Conservation (phyloP, 129 eudicot species). For the Flaveria linearis region DNA sequence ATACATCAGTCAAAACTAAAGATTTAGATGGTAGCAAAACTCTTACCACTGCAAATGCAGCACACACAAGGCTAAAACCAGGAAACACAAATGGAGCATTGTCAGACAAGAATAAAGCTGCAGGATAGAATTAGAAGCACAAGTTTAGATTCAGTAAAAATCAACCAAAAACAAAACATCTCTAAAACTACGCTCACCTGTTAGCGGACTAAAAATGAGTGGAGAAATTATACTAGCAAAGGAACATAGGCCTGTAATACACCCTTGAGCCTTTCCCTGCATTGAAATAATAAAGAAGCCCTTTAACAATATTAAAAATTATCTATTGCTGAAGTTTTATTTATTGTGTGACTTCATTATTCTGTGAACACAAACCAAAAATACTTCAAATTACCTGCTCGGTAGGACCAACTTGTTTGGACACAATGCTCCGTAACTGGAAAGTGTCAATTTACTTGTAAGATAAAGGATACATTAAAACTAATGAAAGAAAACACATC, state of each 20-base stretch:
- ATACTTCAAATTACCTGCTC: constrained; percentile 61
- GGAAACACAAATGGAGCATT: constrained; percentile 85
- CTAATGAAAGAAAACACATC: background rate
- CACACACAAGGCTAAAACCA: constrained; percentile 79
- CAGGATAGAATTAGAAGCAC: background rate
- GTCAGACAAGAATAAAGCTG: constrained; percentile 85
- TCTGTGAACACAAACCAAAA: background rate
- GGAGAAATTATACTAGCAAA: constrained; percentile 74
- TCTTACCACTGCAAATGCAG: constrained; percentile 66
- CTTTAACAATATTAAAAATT: background rate
- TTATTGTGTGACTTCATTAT: background rate
- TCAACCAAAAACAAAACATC: background rate
- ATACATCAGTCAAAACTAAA: background rate
- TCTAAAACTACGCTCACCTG: constrained; percentile 23
- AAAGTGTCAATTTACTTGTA: constrained; percentile 19
- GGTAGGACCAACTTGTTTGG: constrained; percentile 84
- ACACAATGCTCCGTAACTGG: constrained; percentile 81
- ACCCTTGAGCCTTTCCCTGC: constrained; percentile 87
- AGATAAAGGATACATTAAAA: constrained; percentile 9
- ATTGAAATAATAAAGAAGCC: background rate
- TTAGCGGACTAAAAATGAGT: constrained; percentile 61
- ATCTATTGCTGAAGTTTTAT: background rate
- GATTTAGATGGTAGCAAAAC: background rate
- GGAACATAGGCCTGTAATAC: constrained; percentile 79
- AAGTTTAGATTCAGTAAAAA: constrained; percentile 12